These are phyloP conservation scores for Anethum foeniculum DNA, from an alignment of 140 eudicot genomes.

Conservation along the genomic window DNA sequence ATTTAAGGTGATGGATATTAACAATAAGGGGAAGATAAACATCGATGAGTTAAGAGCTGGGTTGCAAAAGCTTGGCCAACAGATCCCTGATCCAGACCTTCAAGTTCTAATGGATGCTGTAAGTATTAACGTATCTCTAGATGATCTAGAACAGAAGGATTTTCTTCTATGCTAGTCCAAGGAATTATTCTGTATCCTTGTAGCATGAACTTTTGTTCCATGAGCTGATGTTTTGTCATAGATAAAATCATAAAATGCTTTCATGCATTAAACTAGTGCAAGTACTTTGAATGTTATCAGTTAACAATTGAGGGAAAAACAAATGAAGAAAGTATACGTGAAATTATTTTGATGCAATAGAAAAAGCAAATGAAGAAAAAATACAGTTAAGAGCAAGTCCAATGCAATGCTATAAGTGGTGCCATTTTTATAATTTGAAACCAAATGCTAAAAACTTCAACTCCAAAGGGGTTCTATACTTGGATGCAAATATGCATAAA, in stretches of 20 bases:
- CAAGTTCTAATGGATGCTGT: slow-evolving; percentile 97
- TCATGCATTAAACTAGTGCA: not conserved
- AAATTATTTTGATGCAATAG: too few species aligned
- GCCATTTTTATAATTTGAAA: too few species aligned
- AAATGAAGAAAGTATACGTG: too few species aligned
- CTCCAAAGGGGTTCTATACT: too few species aligned
- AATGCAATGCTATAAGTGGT: too few species aligned
- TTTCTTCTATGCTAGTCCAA: not conserved
- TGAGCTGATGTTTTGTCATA: not conserved
- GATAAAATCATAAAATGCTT: not conserved
- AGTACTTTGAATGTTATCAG: not conserved
- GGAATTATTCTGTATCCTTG: not conserved
- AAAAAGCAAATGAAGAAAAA: too few species aligned
- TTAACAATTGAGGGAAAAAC: not conserved
- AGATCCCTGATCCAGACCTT: slow-evolving; percentile 70
- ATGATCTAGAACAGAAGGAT: not conserved
- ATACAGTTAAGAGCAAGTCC: too few species aligned
- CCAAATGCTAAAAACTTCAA: too few species aligned
- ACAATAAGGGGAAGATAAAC: slow-evolving; percentile 75
- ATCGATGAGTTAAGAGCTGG: slow-evolving; percentile 72
- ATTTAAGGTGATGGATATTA: slow-evolving; percentile 74
- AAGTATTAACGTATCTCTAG: slow-evolving; percentile 19
- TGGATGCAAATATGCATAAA: too few species aligned
- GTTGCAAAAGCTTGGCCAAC: slow-evolving; percentile 79
- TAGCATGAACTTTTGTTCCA: not conserved